Evolutionary conservation across 805 yeast genomes (phyloP), one percentile per base, ranked within the genome.

Genomic region (Kazachstania viticola): DNA sequence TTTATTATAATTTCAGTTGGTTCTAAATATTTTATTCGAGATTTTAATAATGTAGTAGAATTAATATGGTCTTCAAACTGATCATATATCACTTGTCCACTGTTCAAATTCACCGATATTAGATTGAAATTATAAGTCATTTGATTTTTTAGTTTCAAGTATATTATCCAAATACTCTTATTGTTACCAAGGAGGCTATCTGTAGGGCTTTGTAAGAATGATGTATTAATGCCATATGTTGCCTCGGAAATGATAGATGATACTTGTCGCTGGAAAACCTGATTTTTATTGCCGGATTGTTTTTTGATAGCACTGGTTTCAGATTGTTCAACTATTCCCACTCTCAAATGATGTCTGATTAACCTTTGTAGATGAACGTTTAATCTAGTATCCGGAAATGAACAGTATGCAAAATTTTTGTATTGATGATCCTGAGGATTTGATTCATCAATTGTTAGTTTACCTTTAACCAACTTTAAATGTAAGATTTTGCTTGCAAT

Each of bases 271-370:
- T 69, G 69, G 55, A 88, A 82, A 2, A 85, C 66, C n/a, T 30
- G 62, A 19, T 66, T 58, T 33, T 69, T 70, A 38, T 69, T 75
- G 4, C 69, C 54, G 4, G 44, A 34, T 12, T 57, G 59, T 5
- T 69, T 65, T 46, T 82, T 82, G 11, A 82, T 62, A 0, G 84
- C 83, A 2, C 84, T 77, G 0, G 88, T 73, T 49, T 88, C 96
- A 4, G 71, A 60, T 48, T 91, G 97, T 46, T 79, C 78, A 0
- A 87, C 91, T 2, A 91, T 73, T 0, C 93, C 97, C 3, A 91
- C 83, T 49, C 80, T 87, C 37, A 72, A 60, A 0, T 95, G 95
- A 33, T 62, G 63, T 25, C 68, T 70, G 4, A 91, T 63, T 13
- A 88, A 58, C 37, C 88, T 64, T 50, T 79, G 80, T 23, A 87